Base-by-base conservation (phyloP, 1,284 basidiomycete genomes). In the Sparassis latifolia region DNA sequence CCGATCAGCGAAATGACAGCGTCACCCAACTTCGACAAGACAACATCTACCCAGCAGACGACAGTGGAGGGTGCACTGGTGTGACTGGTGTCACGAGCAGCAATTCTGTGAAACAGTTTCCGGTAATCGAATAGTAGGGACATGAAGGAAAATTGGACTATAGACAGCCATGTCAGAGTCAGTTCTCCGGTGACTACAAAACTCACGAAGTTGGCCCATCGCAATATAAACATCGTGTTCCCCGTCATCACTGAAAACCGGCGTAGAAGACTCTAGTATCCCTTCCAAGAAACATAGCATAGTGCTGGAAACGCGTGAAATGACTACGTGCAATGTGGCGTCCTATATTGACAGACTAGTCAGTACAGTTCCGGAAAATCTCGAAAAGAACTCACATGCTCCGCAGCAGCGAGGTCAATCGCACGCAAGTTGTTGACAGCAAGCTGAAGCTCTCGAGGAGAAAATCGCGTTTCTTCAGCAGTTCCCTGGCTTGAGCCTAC, bases 11-110 rank as follows among this genome's bases (percentile, higher is more conserved):
- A 48, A 3, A 69, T 52, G n/a, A 69, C 60, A 7, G 73, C 66
- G 33, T 74, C 67, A n/a, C 74, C 70, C 3, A 87, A 60, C 56
- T 73, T 79, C 3, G 74, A 73, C n/a, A 89, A 62, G 27, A 86
- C 52, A 42, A 73, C 63, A 52, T 89, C 85, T 4, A 80, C 77
- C 81, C 82, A 86, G 59, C 77, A 84, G 45, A 81, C 65, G 30
- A 77, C 54, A 4, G 70, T 62, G 2, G 69, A 64, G 27, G 66
- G 50, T 7, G 57, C 48, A 28, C 56, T 53, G 9, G 49, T 54
- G 27, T 51, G 52, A 10, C 52, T 47, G 10, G 61, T 49, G 44
- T 66, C 60, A 28, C 63, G 64, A 3, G 66, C 60, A 33, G 76
- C 77, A 45, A 79, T 68, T 35, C 51, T 49, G 47, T 73, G 76